These are phyloP conservation scores for Lentinula sp. DNA, from an alignment of 768 basidiomycete species.

Conservation along the genomic window DNA sequence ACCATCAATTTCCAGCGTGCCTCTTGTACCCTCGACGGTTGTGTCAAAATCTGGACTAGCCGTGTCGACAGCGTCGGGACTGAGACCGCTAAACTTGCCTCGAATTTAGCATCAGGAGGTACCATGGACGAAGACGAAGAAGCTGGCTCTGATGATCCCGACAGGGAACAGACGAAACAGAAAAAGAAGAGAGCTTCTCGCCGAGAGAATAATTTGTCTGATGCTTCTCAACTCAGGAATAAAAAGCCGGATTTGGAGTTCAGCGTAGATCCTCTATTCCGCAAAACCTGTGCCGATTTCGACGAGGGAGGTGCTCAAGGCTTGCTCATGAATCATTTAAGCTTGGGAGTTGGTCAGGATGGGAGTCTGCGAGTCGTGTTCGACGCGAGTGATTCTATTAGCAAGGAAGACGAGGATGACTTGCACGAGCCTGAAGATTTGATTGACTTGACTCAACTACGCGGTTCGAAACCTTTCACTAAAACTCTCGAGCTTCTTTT, in stretches of 20 bases:
- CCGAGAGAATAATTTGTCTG: slow-evolving; percentile 81
- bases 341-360: slow-evolving; percentile 69
- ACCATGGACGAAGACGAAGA: slow-evolving; percentile 53
- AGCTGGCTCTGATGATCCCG: slow-evolving; percentile 60
- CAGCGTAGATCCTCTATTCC: slow-evolving; percentile 93
- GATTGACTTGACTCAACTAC: slow-evolving; percentile 57
- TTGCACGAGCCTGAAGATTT: slow-evolving; percentile 65
- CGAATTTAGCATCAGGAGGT: slow-evolving; percentile 68
- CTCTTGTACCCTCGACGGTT: slow-evolving; percentile 94
- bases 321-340: slow-evolving; percentile 93
- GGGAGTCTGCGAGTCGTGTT: slow-evolving; percentile 88
- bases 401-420: slow-evolving; percentile 65
- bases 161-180: slow-evolving; percentile 53
- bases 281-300: slow-evolving; percentile 96
- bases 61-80: slow-evolving; percentile 96
- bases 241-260: slow-evolving; percentile 97
- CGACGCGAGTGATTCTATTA: slow-evolving; percentile 89
- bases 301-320: slow-evolving; percentile 98
- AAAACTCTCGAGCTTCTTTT: neutral
- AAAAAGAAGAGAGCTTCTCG: slow-evolving; percentile 65
- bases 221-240: slow-evolving; percentile 69
- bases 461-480: slow-evolving; percentile 36
- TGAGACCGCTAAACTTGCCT: slow-evolving; percentile 92
- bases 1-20: slow-evolving; percentile 99
- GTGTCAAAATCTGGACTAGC: slow-evolving; percentile 99